A percentile compares a stretch with the other conserved stretches of the same genome.
Evolutionary conservation across 495 filamentous ascomycete genomes (phyloP).

Genomic region (Lepraria neglecta): DNA sequence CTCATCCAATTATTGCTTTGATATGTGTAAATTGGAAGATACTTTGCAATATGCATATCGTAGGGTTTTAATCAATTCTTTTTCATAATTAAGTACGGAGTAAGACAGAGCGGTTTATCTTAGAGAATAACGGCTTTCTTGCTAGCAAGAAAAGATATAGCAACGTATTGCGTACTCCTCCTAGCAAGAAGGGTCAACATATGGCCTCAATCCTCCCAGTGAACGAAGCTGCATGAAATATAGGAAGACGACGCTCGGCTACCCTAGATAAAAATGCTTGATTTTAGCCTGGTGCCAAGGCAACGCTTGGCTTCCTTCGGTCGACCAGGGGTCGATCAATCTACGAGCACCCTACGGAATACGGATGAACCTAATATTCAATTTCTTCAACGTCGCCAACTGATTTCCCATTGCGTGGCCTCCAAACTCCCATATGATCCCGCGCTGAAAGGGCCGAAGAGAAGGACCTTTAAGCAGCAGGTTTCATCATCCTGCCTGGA

Average conservation of each 20-base stretch:
- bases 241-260: background rate
- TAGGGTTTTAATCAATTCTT: too few relatives aligned
- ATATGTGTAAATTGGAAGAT: too few relatives aligned
- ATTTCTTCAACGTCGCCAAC: background rate
- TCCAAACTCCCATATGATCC: slow-evolving; percentile 4
- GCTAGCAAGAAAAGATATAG: too few relatives aligned
- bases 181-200: too few relatives aligned
- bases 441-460: slow-evolving; percentile 1
- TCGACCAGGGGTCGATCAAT: slow-evolving; percentile 3
- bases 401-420: slow-evolving; percentile 7
- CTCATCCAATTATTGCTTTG: too few relatives aligned
- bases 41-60: too few relatives aligned
- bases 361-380: slow-evolving; percentile 10
- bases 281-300: slow-evolving; percentile 10
- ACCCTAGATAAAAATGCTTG: background rate
- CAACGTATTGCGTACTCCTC: too few relatives aligned
- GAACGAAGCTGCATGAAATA: too few relatives aligned
- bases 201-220: too few relatives aligned
- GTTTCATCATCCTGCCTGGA: background rate
- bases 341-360: slow-evolving; percentile 11
- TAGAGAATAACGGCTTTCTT: too few relatives aligned
- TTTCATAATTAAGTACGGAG: too few relatives aligned
- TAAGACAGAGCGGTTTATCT: too few relatives aligned
- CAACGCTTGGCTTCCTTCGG: background rate
- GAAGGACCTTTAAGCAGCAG: slow-evolving; percentile 4